Conservation (phyloP, 441 rosid species). For the Pelargonium exstipulatum region DNA sequence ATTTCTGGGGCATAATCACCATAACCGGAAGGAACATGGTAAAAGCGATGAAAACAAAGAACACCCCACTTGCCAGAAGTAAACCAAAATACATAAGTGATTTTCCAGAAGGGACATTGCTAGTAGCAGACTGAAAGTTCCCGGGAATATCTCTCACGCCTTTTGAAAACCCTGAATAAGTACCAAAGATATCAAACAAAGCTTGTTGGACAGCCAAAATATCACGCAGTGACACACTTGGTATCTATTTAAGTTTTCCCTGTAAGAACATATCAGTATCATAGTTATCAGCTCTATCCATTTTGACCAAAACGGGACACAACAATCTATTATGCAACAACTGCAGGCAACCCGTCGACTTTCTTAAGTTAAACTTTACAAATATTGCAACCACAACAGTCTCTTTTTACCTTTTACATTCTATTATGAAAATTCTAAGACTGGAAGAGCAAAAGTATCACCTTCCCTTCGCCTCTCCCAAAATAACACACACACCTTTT, state of each 20-base stretch:
- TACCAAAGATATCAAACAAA: slow-evolving; percentile 10
- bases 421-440: no score
- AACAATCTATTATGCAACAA: no score
- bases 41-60: slow-evolving; percentile 62
- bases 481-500: no score
- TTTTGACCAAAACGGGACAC: no score
- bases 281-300: neutral
- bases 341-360: no score
- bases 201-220: neutral
- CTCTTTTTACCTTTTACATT: no score
- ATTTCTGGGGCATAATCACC: slow-evolving; percentile 77
- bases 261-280: neutral
- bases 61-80: slow-evolving; percentile 56
- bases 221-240: neutral
- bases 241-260: neutral
- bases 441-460: no score
- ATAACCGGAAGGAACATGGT: slow-evolving; percentile 76
- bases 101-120: slow-evolving; percentile 65
- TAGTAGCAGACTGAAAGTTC: slow-evolving; percentile 56
- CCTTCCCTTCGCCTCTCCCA: no score
- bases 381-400: no score
- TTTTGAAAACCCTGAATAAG: slow-evolving; percentile 51
- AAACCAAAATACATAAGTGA: slow-evolving; percentile 62
- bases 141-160: slow-evolving; percentile 75
- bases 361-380: neutral